Evolutionary conservation across 148 eudicot species (phyloP).

Genomic region (Pouteria glomerata): DNA sequence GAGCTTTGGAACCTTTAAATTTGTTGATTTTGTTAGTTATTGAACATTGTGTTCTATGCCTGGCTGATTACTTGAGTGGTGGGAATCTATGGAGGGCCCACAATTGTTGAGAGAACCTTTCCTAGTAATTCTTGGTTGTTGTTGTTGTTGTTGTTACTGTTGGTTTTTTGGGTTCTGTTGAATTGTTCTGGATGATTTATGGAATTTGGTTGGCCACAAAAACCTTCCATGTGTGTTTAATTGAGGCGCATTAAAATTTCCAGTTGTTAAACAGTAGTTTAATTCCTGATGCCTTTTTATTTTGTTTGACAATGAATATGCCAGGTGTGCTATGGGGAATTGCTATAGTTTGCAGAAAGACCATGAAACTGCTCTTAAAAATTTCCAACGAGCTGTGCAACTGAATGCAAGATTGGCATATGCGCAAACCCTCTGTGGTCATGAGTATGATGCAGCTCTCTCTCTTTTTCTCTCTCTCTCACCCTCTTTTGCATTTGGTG

Average conservation of each 20-base stretch:
- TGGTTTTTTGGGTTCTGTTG: background rate
- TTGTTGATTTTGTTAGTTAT: background rate
- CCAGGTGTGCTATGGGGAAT: conserved; percentile 99
- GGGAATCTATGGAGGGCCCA: background rate
- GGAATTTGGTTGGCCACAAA: background rate
- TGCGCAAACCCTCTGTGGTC: conserved; percentile 98
- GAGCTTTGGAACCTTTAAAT: background rate
- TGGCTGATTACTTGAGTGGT: background rate
- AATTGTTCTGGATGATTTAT: background rate
- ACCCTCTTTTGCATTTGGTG: background rate
- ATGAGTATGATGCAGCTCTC: conserved; percentile 47
- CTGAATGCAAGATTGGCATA: conserved; percentile 76
- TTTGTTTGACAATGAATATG: conserved; percentile 16
- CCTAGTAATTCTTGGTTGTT: too few relatives aligned
- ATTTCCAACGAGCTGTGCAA: conserved; percentile 86
- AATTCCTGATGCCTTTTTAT: conserved; percentile 6
- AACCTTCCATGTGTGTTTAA: background rate
- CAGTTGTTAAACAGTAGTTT: background rate
- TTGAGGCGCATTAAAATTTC: background rate
- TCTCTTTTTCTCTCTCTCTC: background rate
- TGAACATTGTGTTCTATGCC: background rate
- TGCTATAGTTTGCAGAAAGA: conserved; percentile 98
- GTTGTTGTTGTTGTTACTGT: too few relatives aligned
- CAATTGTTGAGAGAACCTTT: background rate
- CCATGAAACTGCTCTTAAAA: conserved; percentile 93